Conservation (phyloP, 1,139 yeast genomes). For the Diutina rugosa region DNA sequence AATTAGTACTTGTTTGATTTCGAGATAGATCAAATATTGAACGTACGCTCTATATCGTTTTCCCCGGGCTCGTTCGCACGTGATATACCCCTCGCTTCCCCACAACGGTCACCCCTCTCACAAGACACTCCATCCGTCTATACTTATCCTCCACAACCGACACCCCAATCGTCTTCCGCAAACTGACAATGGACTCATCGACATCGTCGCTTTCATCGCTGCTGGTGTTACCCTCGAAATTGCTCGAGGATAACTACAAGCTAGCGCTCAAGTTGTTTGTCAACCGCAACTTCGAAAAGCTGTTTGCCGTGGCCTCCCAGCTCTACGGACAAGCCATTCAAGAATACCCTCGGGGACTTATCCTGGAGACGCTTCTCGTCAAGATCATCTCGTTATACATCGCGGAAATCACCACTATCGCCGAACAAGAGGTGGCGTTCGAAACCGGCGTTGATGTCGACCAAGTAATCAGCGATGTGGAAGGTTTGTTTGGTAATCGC, state of each 20-base stretch:
- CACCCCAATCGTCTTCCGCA: background rate
- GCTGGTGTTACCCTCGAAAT: constrained; percentile 1
- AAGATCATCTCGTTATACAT: constrained; percentile 23
- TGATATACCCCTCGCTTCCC: background rate
- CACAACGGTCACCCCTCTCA: background rate
- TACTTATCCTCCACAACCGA: too few species aligned
- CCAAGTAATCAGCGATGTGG: constrained; percentile 4
- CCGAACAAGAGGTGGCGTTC: background rate
- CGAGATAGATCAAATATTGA: too few species aligned
- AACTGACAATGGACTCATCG: constrained; percentile 4
- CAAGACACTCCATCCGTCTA: too few species aligned
- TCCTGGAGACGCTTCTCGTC: constrained; percentile 16
- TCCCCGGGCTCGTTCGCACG: background rate
- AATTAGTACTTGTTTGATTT: too few species aligned
- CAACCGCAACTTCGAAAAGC: constrained; percentile 23
- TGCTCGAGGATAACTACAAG: constrained; percentile 18
- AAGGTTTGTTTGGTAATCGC: constrained; percentile 7
- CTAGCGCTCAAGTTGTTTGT: constrained; percentile 27
- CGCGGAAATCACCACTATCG: constrained; percentile 23
- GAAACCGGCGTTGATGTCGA: background rate
- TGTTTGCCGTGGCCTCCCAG: constrained; percentile 17
- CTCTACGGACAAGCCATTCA: constrained; percentile 13
- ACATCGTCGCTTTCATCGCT: constrained; percentile 7
- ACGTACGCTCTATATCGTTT: too few species aligned
- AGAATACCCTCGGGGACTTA: constrained; percentile 14